Conservation (phyloP, 148 eudicot species). For the Suaeda aralocaspica region DNA sequence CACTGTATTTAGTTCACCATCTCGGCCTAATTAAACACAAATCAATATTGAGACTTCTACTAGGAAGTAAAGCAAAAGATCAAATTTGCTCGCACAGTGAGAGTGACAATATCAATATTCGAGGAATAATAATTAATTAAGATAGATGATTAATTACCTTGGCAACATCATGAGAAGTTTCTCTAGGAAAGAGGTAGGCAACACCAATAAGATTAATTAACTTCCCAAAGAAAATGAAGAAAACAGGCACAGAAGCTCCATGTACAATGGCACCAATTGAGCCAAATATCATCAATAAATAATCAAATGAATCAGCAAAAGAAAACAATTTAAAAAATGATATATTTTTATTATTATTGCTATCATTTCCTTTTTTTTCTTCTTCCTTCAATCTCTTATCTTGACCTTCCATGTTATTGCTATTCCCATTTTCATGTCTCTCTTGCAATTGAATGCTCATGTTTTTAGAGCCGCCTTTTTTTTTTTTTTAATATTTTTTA, state of each 20-base stretch:
- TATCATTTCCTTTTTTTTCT: no score
- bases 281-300: conserved; percentile 63
- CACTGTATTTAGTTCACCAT: no score
- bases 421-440: neutral
- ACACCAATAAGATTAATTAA: conserved; percentile 74
- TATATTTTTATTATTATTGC: conserved; percentile 32
- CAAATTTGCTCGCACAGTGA: no score
- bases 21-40: no score
- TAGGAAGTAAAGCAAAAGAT: no score
- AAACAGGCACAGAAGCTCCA: conserved; percentile 89
- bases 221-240: conserved; percentile 91
- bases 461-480: neutral
- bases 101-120: no score
- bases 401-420: neutral
- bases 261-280: conserved; percentile 70
- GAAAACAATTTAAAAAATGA: conserved; percentile 45
- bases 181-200: conserved; percentile 81
- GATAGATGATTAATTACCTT: no score
- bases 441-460: conserved; percentile 31
- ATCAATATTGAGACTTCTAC: no score
- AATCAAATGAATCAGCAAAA: conserved; percentile 72
- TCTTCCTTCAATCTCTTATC: conserved; percentile 14
- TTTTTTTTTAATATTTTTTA: no score
- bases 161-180: conserved; percentile 84
- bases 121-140: no score